Percentiles rank a stretch among this genome's conserved stretches.
Evolutionary conservation across 371 early-diverging fungal genomes (phyloP).

Genomic region (Mortierella polycephala): DNA sequence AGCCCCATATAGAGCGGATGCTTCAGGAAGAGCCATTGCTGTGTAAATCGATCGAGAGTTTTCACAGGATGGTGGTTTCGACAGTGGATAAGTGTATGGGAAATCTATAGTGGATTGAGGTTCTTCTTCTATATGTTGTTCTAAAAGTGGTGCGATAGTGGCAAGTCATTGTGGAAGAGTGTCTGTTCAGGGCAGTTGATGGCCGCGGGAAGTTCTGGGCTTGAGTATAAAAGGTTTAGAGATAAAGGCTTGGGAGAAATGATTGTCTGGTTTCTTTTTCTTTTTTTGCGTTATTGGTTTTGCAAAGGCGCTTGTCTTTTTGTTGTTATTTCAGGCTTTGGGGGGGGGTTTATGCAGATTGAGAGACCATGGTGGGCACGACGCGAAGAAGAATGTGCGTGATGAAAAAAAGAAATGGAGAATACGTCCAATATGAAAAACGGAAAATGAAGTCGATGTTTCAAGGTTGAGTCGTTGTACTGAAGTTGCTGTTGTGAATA

Average conservation of each 20-base stretch:
- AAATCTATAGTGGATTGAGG: neutral
- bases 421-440: neutral
- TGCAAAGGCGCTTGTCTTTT: too few species aligned
- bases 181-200: neutral
- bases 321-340: neutral
- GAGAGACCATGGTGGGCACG: slow-evolving; percentile 21
- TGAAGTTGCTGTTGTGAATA: too few species aligned
- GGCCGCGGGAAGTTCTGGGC: neutral
- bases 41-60: neutral
- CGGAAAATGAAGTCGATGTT: too few species aligned
- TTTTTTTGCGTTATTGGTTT: neutral
- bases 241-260: neutral
- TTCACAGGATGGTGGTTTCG: slow-evolving; percentile 14
- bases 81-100: neutral
- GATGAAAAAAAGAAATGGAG: neutral
- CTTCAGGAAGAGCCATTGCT: slow-evolving; percentile 25
- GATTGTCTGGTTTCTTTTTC: neutral
- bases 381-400: neutral
- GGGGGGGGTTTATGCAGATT: slow-evolving; percentile 22
- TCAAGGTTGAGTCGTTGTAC: too few species aligned
- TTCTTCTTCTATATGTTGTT: slow-evolving; percentile 28
- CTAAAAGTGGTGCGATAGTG: slow-evolving; percentile 13
- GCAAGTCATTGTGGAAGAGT: slow-evolving; percentile 23
- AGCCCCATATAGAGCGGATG: slow-evolving; percentile 16
- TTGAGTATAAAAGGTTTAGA: neutral